Evolutionary conservation across 805 yeast genomes (phyloP).

Genomic region (Cyberlindnera americana): DNA sequence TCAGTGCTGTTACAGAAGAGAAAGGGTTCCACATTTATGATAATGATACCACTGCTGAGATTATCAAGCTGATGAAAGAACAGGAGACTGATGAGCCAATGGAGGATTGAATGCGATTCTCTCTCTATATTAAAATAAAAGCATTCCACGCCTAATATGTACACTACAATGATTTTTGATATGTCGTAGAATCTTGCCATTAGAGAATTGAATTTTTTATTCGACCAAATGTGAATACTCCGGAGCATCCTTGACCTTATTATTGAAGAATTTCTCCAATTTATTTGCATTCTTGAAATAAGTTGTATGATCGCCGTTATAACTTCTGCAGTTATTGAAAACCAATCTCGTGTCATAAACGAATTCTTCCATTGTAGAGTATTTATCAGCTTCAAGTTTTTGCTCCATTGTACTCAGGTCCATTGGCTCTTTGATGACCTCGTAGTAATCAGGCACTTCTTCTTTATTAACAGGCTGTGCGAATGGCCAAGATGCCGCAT

Average conservation of each 20-base stretch:
- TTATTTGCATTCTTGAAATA: constrained; percentile 93
- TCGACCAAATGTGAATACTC: constrained; percentile 77
- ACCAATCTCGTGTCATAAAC: constrained; percentile 83
- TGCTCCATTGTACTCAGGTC: constrained; percentile 94
- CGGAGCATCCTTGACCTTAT: constrained; percentile 83
- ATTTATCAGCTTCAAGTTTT: constrained; percentile 87
- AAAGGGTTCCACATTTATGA: constrained; percentile 82
- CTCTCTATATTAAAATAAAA: not conserved
- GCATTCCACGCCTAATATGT: no score
- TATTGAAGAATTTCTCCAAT: constrained; percentile 82
- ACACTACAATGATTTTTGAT: no score
- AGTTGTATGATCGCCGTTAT: constrained; percentile 92
- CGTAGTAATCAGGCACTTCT: constrained; percentile 95
- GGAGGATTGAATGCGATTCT: constrained; percentile 6
- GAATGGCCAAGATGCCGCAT: constrained; percentile 98
- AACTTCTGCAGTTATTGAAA: constrained; percentile 86
- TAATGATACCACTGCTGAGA: constrained; percentile 77
- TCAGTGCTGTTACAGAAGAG: constrained; percentile 86
- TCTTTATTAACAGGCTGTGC: constrained; percentile 87
- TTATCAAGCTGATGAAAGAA: constrained; percentile 73
- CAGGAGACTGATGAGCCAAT: constrained; percentile 49
- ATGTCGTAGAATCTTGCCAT: not conserved
- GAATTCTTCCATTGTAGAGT: constrained; percentile 87
- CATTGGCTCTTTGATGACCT: constrained; percentile 97
- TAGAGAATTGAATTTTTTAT: not conserved